Evolutionary conservation across 208 protist genomes (phyloP).

Genomic region (Endotrypanum monterogeii): DNA sequence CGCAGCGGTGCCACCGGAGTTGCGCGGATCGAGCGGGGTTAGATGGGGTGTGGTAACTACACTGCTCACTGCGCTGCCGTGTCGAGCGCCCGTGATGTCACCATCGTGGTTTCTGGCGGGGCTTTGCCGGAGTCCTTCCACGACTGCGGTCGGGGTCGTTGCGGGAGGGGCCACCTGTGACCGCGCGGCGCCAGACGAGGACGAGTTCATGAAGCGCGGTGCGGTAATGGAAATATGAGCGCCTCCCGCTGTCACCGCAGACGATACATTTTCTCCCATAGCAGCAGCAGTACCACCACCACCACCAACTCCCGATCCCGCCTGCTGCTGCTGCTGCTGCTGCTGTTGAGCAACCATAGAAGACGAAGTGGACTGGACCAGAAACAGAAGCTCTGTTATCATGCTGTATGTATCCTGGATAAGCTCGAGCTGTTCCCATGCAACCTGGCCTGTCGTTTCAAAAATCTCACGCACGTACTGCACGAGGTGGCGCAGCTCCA

Average conservation of each 20-base stretch:
- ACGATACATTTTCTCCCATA: neutral
- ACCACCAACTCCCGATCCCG: neutral
- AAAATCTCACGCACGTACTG: slow-evolving; percentile 31
- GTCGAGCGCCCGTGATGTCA: neutral
- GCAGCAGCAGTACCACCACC: neutral
- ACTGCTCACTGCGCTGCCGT: slow-evolving; percentile 4
- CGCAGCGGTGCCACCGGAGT: neutral
- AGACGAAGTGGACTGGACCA: slow-evolving; percentile 43
- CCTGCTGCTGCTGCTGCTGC: slow-evolving; percentile 19
- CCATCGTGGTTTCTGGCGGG: slow-evolving; percentile 3
- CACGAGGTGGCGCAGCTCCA: slow-evolving; percentile 40
- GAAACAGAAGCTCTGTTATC: slow-evolving; percentile 41
- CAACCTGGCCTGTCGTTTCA: slow-evolving; percentile 24
- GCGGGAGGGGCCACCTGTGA: neutral
- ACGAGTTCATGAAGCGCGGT: neutral
- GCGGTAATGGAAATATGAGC: neutral
- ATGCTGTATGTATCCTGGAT: slow-evolving; percentile 35
- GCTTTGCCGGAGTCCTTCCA: neutral
- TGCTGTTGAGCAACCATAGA: slow-evolving; percentile 44
- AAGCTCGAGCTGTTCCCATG: slow-evolving; percentile 28
- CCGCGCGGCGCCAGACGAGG: neutral
- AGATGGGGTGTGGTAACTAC: neutral
- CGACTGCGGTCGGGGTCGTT: neutral
- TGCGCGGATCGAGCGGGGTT: neutral
- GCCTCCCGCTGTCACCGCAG: neutral